Conservation (phyloP, 2,329 filamentous ascomycete genomes). For the Graphilbum sp. region DNA sequence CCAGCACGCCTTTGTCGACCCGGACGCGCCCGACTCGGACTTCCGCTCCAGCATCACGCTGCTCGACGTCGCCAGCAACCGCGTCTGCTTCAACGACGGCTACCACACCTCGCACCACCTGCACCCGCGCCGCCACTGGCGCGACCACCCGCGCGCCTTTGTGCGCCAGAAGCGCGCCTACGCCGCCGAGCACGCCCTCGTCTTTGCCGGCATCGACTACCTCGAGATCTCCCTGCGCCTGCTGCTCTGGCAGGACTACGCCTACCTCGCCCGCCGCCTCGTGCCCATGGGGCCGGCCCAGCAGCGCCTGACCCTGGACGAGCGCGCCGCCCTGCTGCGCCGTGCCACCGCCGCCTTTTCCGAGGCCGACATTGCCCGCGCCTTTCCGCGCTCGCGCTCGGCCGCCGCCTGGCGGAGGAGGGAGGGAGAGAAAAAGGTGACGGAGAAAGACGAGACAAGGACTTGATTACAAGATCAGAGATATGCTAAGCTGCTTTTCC, state of each 20-base stretch:
- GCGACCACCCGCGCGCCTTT: constrained; percentile 61
- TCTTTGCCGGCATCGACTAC: constrained; percentile 72
- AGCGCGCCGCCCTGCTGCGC: constrained; percentile 45
- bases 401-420: constrained; percentile 8
- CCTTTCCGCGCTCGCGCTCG: constrained; percentile 24
- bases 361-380: constrained; percentile 44
- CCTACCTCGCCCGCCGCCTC: constrained; percentile 49
- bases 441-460: no score
- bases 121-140: constrained; percentile 65
- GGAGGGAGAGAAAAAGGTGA: no score
- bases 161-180: constrained; percentile 53
- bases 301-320: constrained; percentile 45
- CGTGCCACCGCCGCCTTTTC: constrained; percentile 49
- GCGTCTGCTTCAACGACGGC: constrained; percentile 69
- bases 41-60: constrained; percentile 65
- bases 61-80: constrained; percentile 64
- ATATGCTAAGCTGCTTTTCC: no score
- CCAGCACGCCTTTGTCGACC: constrained; percentile 68
- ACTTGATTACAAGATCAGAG: no score
- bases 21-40: constrained; percentile 58
- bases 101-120: constrained; percentile 72
- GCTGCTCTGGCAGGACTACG: constrained; percentile 58
- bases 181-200: constrained; percentile 48
- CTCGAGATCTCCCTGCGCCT: constrained; percentile 56
- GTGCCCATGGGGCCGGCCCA: constrained; percentile 57